Evolutionary conservation across 257 asterid species (phyloP).

Genomic region (Anisodus tanguticus): DNA sequence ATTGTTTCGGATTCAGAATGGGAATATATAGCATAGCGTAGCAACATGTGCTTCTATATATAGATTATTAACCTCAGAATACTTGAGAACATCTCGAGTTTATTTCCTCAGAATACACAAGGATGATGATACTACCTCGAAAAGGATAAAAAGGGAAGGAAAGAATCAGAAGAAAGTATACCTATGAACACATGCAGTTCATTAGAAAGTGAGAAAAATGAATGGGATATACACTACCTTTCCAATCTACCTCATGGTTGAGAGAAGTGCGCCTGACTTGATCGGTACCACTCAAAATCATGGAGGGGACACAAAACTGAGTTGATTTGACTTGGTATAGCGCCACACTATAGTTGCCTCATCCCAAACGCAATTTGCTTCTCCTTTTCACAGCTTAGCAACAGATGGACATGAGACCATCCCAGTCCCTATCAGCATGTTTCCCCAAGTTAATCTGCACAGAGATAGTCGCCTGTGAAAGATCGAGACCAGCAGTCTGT

Average conservation of each 20-base stretch:
- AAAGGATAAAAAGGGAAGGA: no score
- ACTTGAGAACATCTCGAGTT: background rate
- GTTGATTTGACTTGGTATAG: constrained; percentile 20
- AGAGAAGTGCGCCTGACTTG: no score
- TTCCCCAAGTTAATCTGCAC: no score
- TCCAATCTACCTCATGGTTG: no score
- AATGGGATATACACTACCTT: background rate
- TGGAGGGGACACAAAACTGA: constrained; percentile 31
- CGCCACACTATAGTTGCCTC: background rate
- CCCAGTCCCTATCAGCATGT: background rate
- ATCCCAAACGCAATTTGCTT: background rate
- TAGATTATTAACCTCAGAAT: background rate
- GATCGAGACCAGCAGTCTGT: background rate
- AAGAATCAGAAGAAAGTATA: background rate
- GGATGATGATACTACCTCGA: no score
- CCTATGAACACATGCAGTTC: background rate
- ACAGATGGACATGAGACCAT: background rate
- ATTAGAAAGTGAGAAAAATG: background rate
- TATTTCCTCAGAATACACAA: background rate
- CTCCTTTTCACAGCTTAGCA: background rate
- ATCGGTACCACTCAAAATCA: background rate
- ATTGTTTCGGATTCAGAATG: no score
- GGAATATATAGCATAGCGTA: background rate
- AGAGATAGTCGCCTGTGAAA: background rate
- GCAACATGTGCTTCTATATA: background rate